phyloP scores from a whole-genome alignment of 495 filamentous ascomycete genomes.

The Schizothecium vesticola region DNA sequence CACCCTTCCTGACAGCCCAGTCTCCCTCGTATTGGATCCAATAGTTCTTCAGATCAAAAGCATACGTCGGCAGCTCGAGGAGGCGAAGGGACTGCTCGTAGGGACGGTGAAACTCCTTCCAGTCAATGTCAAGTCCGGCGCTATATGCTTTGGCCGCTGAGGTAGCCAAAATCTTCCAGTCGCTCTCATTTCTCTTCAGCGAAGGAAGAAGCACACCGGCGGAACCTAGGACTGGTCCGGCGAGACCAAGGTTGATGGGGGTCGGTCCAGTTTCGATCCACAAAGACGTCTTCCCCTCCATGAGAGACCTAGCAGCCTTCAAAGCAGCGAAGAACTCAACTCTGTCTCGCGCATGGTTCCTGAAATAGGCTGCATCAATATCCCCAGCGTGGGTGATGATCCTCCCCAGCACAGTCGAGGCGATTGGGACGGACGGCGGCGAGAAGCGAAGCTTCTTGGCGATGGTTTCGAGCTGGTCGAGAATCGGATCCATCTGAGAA shows the following conservation, averaged over 20 bases:
- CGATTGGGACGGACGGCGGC: constrained; percentile 41
- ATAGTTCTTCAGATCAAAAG: constrained; percentile 71
- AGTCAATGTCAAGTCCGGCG: constrained; percentile 6
- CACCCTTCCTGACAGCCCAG: constrained; percentile 29
- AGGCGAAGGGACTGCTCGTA: constrained; percentile 26
- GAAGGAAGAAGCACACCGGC: neutral
- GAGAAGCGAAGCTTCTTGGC: constrained; percentile 49
- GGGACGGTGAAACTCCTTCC: constrained; percentile 7
- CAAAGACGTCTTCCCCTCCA: neutral
- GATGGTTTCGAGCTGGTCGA: constrained; percentile 46
- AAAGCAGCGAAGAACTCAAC: constrained; percentile 5
- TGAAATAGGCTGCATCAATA: constrained; percentile 33
- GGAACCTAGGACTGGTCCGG: neutral
- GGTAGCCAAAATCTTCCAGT: constrained; percentile 2
- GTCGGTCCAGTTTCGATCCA: constrained; percentile 12
- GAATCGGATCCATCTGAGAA: constrained; percentile 56
- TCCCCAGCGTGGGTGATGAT: constrained; percentile 39
- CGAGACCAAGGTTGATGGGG: constrained; percentile 2
- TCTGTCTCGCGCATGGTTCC: neutral
- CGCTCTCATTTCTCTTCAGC: constrained; percentile 3
- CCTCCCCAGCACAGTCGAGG: constrained; percentile 53
- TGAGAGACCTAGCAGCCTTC: neutral
- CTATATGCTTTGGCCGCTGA: constrained; percentile 1
- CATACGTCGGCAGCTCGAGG: constrained; percentile 62
- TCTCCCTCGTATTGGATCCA: constrained; percentile 70